These are phyloP conservation scores for Torulaspora microellipsoides DNA, from an alignment of 805 yeast genomes.

Conservation along the genomic window DNA sequence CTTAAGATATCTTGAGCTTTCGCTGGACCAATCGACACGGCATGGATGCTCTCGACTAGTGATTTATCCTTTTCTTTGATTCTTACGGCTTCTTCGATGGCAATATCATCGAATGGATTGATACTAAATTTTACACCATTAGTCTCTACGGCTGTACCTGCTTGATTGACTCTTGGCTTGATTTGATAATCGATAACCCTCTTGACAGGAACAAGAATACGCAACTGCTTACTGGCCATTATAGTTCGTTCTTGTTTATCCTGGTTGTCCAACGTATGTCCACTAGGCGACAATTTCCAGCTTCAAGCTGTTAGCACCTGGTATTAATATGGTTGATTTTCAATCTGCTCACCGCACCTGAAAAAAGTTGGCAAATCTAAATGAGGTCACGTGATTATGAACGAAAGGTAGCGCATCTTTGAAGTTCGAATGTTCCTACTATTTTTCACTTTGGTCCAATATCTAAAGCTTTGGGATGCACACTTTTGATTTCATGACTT, in stretches of 20 bases:
- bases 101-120: constrained; percentile 97
- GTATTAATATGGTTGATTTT: too few relatives aligned
- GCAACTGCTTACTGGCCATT: constrained; percentile 21
- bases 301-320: too few relatives aligned
- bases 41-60: constrained; percentile 77
- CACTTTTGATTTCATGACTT: too few relatives aligned
- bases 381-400: too few relatives aligned
- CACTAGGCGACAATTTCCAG: too few relatives aligned
- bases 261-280: background rate
- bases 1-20: constrained; percentile 86
- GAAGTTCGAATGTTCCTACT: too few relatives aligned
- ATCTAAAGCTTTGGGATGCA: too few relatives aligned
- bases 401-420: too few relatives aligned
- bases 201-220: constrained; percentile 87
- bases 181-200: constrained; percentile 92
- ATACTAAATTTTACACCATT: constrained; percentile 88
- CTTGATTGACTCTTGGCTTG: constrained; percentile 80
- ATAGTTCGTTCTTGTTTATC: too few relatives aligned
- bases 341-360: too few relatives aligned
- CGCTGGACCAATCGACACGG: constrained; percentile 83
- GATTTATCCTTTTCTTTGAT: constrained; percentile 62
- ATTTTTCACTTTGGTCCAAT: too few relatives aligned
- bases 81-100: constrained; percentile 89
- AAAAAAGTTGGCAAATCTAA: too few relatives aligned
- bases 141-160: constrained; percentile 74